A percentile compares a stretch with the other conserved stretches of the same genome.
These are phyloP conservation scores for Cryphonectria nitschkei DNA, from an alignment of 2,329 filamentous ascomycete genomes.

Conservation along the genomic window DNA sequence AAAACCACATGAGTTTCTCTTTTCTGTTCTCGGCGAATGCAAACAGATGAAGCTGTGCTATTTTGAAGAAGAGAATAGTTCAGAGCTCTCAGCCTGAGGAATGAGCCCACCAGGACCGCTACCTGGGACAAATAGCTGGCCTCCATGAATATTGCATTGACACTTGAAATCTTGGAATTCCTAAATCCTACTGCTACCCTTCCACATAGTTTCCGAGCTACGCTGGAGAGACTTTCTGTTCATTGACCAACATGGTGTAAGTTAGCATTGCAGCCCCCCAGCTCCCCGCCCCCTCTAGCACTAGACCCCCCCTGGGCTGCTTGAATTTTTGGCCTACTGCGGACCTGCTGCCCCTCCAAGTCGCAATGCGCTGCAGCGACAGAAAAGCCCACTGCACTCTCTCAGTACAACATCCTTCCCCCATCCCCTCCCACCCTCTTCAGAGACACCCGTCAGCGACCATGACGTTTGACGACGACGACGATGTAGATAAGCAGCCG, in stretches of 20 bases:
- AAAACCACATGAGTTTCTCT: too few relatives aligned
- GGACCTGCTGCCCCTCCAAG: not conserved
- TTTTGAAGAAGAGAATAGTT: too few relatives aligned
- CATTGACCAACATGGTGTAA: not conserved
- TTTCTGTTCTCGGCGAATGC: too few relatives aligned
- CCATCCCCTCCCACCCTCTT: not conserved
- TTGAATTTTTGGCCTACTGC: conserved; percentile 1
- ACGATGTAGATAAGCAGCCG: conserved; percentile 31
- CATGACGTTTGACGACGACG: conserved; percentile 39
- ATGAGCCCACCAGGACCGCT: too few relatives aligned
- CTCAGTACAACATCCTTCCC: not conserved
- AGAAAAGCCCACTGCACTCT: too few relatives aligned
- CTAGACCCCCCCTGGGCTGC: not conserved
- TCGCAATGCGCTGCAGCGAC: not conserved
- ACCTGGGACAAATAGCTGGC: too few relatives aligned
- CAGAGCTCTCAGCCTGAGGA: too few relatives aligned
- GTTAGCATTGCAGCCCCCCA: not conserved
- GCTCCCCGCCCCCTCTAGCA: not conserved
- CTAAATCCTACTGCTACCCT: too few relatives aligned
- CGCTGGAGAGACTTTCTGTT: not conserved
- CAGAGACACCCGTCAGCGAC: not conserved
- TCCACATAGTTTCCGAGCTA: not conserved
- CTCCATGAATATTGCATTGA: too few relatives aligned
- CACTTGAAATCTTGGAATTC: not conserved
- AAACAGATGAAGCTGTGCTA: too few relatives aligned